Evolutionary conservation across 73 alveolate genomes (phyloP).

Genomic region (Tetrahymena malaccensis): DNA sequence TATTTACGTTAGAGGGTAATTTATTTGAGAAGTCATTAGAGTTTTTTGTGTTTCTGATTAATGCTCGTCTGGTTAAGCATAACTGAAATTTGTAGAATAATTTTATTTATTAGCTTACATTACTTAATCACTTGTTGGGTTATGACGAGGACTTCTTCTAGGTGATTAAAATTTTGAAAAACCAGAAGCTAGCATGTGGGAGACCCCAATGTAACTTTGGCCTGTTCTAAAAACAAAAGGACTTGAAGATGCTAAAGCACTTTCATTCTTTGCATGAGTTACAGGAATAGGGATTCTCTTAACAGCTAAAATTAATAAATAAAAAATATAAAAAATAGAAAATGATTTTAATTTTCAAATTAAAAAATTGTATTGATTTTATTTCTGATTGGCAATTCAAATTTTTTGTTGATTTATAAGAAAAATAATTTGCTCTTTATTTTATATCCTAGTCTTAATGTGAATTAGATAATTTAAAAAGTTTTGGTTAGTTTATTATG

Average conservation of each 20-base stretch:
- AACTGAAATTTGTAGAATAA: background rate
- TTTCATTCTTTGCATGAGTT: background rate
- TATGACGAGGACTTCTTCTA: background rate
- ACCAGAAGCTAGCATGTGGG: background rate
- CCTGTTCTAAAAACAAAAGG: slow-evolving; percentile 1
- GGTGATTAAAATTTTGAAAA: background rate
- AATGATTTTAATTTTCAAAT: too few species aligned
- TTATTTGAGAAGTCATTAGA: background rate
- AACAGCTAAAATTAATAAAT: background rate
- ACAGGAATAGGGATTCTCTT: background rate
- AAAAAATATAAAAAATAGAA: too few species aligned
- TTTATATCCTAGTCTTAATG: too few species aligned
- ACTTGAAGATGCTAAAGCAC: background rate
- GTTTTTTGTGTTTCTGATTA: background rate
- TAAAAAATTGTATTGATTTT: too few species aligned
- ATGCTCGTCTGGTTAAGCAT: background rate
- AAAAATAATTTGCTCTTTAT: too few species aligned
- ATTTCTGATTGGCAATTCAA: too few species aligned
- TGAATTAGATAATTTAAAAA: too few species aligned
- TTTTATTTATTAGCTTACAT: background rate
- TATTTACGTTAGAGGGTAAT: background rate
- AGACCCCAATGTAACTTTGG: background rate
- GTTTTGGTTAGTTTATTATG: too few species aligned
- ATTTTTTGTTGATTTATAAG: too few species aligned
- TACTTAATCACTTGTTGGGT: background rate